These are phyloP conservation scores for Barbarea vulgaris DNA, from an alignment of 345 rosid species.

Conservation along the genomic window DNA sequence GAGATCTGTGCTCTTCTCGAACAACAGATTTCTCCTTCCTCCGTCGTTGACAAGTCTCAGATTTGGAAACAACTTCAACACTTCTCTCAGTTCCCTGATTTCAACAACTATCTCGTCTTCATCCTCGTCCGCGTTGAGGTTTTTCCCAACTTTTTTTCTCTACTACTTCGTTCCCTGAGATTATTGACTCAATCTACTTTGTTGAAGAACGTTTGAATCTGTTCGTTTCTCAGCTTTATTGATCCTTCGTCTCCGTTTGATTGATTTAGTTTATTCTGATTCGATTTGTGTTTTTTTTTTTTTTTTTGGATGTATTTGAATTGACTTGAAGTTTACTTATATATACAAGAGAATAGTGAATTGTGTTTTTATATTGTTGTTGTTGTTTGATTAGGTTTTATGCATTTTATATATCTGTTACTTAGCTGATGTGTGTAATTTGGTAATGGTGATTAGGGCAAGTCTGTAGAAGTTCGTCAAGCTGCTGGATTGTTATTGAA, in stretches of 20 bases:
- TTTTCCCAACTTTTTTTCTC: background rate
- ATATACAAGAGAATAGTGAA: background rate
- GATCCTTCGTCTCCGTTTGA: conserved; percentile 2
- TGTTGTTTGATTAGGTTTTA: conserved; percentile 13
- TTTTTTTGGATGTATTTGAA: too few relatives aligned
- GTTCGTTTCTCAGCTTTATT: conserved; percentile 15
- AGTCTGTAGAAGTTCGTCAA: conserved; percentile 86
- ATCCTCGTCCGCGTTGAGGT: conserved; percentile 93
- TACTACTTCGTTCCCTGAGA: conserved; percentile 1
- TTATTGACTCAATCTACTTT: conserved; percentile 34
- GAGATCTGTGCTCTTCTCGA: conserved; percentile 86
- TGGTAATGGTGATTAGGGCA: conserved; percentile 57
- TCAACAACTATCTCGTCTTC: conserved; percentile 93
- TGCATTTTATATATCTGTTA: background rate
- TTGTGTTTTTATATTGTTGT: background rate
- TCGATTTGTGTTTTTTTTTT: background rate
- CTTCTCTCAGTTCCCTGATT: conserved; percentile 91
- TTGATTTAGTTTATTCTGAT: conserved; percentile 12
- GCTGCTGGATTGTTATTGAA: conserved; percentile 96
- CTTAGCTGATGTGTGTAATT: conserved; percentile 11
- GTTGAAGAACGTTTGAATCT: conserved; percentile 13
- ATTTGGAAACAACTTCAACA: conserved; percentile 93
- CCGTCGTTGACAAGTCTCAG: conserved; percentile 84
- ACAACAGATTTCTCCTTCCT: conserved; percentile 89
- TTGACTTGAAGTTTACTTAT: conserved; percentile 31